A percentile compares a stretch with the other conserved stretches of the same genome.
These are phyloP conservation scores for Microdochium trichocladiopsis DNA, from an alignment of 2,329 filamentous ascomycete species.

Conservation along the genomic window DNA sequence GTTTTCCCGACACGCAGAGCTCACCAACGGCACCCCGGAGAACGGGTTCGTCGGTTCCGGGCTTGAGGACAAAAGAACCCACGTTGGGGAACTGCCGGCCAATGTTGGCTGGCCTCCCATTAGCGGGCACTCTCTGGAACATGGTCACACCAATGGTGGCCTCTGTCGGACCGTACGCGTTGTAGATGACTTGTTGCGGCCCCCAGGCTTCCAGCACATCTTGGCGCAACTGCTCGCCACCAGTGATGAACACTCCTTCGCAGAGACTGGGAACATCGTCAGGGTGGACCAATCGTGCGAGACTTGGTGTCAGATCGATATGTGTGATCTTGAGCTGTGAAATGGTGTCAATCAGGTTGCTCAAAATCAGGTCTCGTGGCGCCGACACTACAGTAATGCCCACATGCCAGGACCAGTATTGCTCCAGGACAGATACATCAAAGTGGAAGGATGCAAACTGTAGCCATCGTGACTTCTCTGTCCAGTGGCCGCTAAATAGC, in stretches of 20 bases:
- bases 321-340: slow-evolving; percentile 71
- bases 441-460: slow-evolving; percentile 95
- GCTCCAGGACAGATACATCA: slow-evolving; percentile 86
- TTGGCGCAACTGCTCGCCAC: slow-evolving; percentile 80
- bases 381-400: slow-evolving; percentile 80
- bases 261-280: slow-evolving; percentile 74
- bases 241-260: slow-evolving; percentile 84
- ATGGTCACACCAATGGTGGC: slow-evolving; percentile 91
- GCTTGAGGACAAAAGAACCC: slow-evolving; percentile 70
- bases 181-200: slow-evolving; percentile 73
- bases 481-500: slow-evolving; percentile 72
- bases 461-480: slow-evolving; percentile 67
- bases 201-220: slow-evolving; percentile 88
- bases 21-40: slow-evolving; percentile 76
- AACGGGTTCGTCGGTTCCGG: slow-evolving; percentile 63
- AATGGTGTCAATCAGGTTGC: slow-evolving; percentile 72
- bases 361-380: slow-evolving; percentile 76
- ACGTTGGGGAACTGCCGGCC: slow-evolving; percentile 83
- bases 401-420: slow-evolving; percentile 93
- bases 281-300: slow-evolving; percentile 72
- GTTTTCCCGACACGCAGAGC: slow-evolving; percentile 77
- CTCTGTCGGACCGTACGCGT: slow-evolving; percentile 88
- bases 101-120: slow-evolving; percentile 82
- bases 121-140: slow-evolving; percentile 70
- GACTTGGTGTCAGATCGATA: slow-evolving; percentile 83